Percentiles rank a stretch among this genome's conserved stretches.
Conservation (phyloP, 306 rosid species). For the Malus sieversii region DNA sequence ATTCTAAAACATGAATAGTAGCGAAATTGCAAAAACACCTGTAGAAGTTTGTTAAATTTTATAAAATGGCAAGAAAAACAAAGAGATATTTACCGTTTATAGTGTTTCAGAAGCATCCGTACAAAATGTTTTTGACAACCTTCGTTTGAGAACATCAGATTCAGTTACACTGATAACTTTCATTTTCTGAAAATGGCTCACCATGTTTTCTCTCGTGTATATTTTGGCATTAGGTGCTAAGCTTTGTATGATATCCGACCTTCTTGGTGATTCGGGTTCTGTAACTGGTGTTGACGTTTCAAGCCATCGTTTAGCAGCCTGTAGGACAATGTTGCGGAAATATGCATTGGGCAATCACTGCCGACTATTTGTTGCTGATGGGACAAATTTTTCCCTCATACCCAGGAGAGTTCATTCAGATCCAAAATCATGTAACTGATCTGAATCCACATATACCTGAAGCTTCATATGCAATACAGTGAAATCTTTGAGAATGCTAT, state of each 20-base stretch:
- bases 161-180: not conserved
- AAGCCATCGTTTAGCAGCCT: constrained; percentile 78
- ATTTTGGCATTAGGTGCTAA: constrained; percentile 65
- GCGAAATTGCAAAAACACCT: not conserved
- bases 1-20: not conserved
- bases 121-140: too few relatives aligned
- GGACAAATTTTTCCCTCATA: constrained; percentile 55
- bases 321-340: constrained; percentile 83
- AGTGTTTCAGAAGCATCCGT: not conserved
- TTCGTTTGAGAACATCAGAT: not conserved
- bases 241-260: constrained; percentile 74
- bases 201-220: not conserved
- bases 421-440: constrained; percentile 46
- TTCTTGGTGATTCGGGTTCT: constrained; percentile 74
- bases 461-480: constrained; percentile 3
- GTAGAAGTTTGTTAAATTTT: not conserved
- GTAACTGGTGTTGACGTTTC: constrained; percentile 87
- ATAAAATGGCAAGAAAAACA: not conserved
- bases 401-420: constrained; percentile 33
- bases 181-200: not conserved
- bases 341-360: constrained; percentile 61
- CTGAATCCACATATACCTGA: not conserved
- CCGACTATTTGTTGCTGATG: constrained; percentile 86
- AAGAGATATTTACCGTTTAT: not conserved
- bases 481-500: not conserved